Evolutionary conservation across 2,329 filamentous ascomycete species (phyloP), one percentile per base, ranked within the genome.

Genomic region (Colletotrichum ledebouriae): DNA sequence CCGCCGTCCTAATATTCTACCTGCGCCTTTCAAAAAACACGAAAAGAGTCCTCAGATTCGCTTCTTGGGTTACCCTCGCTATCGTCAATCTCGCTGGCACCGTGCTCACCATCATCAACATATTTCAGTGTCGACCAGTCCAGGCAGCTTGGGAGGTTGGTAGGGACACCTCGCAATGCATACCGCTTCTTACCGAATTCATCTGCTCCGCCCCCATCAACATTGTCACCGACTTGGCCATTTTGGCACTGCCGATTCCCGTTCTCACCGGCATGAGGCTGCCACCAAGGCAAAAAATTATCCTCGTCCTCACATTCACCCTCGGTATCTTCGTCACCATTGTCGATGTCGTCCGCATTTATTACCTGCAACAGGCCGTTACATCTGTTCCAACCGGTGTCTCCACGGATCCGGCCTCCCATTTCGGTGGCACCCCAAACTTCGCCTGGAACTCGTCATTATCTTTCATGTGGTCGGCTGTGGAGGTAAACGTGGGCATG

Each of bases 1-100:
- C 93, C 0, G 97, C 94, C n/a, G 93, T 98, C 73, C 85, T 98
- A 66, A 86, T 96, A 60, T 98, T 98, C 79, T 98, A 97, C 80
- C 85, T 98, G 57, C 90, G 91, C 46, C 85, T 98, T 55, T 92
- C 93, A 29, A 91, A 90, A 73, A 92, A 93, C 67, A 90, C 88
- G 0, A 89, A 97, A 72, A 88, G 89, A 71, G 84, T 94, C 57
- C 90, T 97, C 72, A 89, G 92, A 67, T 88, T 91, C 79, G 90
- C 90, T n/a, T 96, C 93, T n/a, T 94, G 94, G 83, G 83, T 86
- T 4, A 94, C 92, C 0, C 82, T 98, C 2, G 84, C 83, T 55
- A 85, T 97, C 22, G 94, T 97, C 76, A 97, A 96, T 74, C 76
- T 90, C 7, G 91, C 92, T 34, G 94, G 94, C 13, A 73, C 89